Base-by-base conservation (phyloP, 805 yeast species). In the Sugiyamaella qingdaonensis region DNA sequence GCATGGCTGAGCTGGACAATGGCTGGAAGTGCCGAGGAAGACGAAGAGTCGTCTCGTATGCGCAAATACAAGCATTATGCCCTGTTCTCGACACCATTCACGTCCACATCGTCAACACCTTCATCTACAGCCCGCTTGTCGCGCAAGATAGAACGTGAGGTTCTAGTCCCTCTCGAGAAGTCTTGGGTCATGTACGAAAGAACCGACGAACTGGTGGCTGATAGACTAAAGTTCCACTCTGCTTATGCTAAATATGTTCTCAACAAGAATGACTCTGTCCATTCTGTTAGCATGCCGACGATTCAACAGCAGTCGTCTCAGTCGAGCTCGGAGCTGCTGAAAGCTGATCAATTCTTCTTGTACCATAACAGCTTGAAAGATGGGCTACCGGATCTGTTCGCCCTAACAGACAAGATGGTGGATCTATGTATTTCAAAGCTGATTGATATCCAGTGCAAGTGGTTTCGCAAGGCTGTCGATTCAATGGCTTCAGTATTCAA, bases 391-490 rank as follows among this genome's bases (percentile, higher is more conserved):
- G 61, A 56, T n/a, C 45, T 61, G 47, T 58, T 59, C 36, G 33
- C 37, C 1, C 46, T 54, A 18, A 53, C 59, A 4, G 58, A 56
- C 32, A 41, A 45, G 19, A 43, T 59, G 45, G 52, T 58, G 2
- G 60, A 54, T 5, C 11, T 45, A 4, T 47, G 59, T 41, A 39
- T 58, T 49, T 46, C 46, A 16, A 46, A 49, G 37, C 58, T 43
- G 39, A 49, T 61, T 14, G 19, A 27, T 10, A 56, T 58, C 33
- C 59, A 61, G 55, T 51, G 55, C 29, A 48, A 54, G 21, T 61
- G 64, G 64, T 58, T 61, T 48, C 53, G 59, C 3, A 37, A 54
- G 47, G 55, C 58, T 1, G 60, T 58, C 9, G 62, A 60, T 33
- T 52, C 58, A 4, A 50, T 59, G 56, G 56, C 59, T 1, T 44